These are phyloP conservation scores for Xylaria palmicola DNA, from an alignment of 495 filamentous ascomycete genomes.

Conservation along the genomic window DNA sequence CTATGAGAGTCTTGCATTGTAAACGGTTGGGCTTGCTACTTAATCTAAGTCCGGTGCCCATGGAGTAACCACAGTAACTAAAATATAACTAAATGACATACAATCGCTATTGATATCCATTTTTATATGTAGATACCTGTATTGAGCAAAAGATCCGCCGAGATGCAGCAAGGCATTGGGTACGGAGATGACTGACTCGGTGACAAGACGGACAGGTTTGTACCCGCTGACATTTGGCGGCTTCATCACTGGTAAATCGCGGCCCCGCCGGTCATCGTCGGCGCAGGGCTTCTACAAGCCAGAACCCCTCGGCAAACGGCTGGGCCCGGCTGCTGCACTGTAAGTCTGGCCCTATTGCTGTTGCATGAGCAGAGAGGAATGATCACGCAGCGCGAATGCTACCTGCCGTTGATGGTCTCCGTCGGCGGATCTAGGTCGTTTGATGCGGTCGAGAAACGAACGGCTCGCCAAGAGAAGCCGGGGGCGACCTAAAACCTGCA, in stretches of 20 bases:
- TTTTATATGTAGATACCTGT: too few relatives aligned
- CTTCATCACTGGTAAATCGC: neutral
- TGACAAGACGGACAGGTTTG: too few relatives aligned
- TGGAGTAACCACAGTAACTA: too few relatives aligned
- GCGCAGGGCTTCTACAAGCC: neutral
- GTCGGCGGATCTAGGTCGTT: neutral
- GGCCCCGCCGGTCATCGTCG: conserved; percentile 11
- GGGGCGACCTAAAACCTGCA: too few relatives aligned
- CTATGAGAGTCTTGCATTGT: neutral
- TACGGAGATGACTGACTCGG: too few relatives aligned
- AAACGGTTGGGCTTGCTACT: too few relatives aligned
- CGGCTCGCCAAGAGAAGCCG: neutral
- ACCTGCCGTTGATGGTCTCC: neutral
- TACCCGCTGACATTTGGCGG: neutral
- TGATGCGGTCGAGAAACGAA: neutral
- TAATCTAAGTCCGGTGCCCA: too few relatives aligned
- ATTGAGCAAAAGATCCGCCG: too few relatives aligned
- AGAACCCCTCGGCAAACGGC: conserved; percentile 8
- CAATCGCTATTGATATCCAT: too few relatives aligned
- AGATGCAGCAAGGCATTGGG: too few relatives aligned
- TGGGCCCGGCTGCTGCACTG: neutral
- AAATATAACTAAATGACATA: too few relatives aligned
- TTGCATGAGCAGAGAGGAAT: neutral
- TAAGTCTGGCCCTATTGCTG: neutral
- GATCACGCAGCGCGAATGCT: neutral